Conservation (phyloP, 73 alveolate genomes). For the Paramecium bursaria region DNA sequence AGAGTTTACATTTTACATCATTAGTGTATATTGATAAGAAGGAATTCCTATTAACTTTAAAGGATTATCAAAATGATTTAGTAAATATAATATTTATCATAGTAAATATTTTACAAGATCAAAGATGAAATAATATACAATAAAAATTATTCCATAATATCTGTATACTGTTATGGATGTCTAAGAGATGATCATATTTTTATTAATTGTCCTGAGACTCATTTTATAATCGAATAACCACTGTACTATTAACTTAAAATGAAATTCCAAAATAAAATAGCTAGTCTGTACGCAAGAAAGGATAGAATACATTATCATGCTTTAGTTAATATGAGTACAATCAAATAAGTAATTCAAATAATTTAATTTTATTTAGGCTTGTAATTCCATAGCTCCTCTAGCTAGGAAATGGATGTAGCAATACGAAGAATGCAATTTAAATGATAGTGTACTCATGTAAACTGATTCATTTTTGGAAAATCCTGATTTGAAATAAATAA, state of each 20-base stretch:
- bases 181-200: constrained; percentile 36
- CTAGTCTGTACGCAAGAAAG: constrained; percentile 10
- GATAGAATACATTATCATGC: constrained; percentile 34
- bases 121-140: constrained; percentile 47
- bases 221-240: constrained; percentile 7
- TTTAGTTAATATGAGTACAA: background rate
- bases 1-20: constrained; percentile 29
- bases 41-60: background rate
- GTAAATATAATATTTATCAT: background rate
- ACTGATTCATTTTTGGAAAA: background rate
- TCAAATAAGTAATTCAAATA: constrained; percentile 23
- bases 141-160: constrained; percentile 1
- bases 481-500: background rate
- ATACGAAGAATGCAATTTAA: constrained; percentile 50
- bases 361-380: background rate
- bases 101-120: constrained; percentile 30
- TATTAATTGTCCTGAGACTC: constrained; percentile 52
- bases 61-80: constrained; percentile 7
- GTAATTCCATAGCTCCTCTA: background rate
- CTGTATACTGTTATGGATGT: constrained; percentile 47
- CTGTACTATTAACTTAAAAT: background rate
- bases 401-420: constrained; percentile 1
- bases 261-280: constrained; percentile 11
- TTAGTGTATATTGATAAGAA: constrained; percentile 20
- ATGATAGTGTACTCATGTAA: background rate